Evolutionary conservation across 352 stramenopile species (phyloP).

Genomic region (Globisporangium echinulatum): DNA sequence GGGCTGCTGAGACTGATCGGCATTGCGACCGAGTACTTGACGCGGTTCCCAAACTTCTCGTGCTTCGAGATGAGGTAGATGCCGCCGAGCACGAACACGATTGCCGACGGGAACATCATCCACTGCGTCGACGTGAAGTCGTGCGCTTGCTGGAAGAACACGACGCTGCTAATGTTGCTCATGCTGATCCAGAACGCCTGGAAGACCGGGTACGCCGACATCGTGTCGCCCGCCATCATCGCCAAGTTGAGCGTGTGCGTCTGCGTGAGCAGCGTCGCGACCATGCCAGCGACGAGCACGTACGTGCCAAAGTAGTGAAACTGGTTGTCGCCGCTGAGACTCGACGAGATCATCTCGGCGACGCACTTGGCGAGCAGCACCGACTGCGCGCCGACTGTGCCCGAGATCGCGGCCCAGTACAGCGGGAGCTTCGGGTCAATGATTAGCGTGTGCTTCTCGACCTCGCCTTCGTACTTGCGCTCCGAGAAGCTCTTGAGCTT

Average conservation of each 20-base stretch:
- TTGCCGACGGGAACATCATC: constrained; percentile 74
- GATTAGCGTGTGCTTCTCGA: constrained; percentile 82
- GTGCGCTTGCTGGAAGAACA: constrained; percentile 85
- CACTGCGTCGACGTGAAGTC: constrained; percentile 77
- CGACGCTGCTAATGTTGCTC: constrained; percentile 83
- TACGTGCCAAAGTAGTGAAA: constrained; percentile 84
- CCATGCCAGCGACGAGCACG: constrained; percentile 69
- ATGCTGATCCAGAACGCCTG: constrained; percentile 87
- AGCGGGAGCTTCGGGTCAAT: constrained; percentile 82
- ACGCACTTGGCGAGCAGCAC: constrained; percentile 84
- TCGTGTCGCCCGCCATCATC: constrained; percentile 81
- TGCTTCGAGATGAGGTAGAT: constrained; percentile 84
- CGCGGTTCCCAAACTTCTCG: constrained; percentile 83
- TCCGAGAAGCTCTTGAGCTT: constrained; percentile 38
- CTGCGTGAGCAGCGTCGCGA: constrained; percentile 68
- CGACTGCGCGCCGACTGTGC: constrained; percentile 75
- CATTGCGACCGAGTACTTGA: constrained; percentile 88
- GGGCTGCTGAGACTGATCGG: constrained; percentile 81
- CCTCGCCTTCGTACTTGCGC: constrained; percentile 52
- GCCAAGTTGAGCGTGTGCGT: constrained; percentile 83
- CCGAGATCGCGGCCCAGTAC: constrained; percentile 84
- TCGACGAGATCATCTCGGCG: constrained; percentile 78
- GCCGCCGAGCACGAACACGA: constrained; percentile 62
- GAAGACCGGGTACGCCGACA: constrained; percentile 84
- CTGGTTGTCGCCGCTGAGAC: constrained; percentile 79